Evolutionary conservation across 176 grass and related monocot genomes (phyloP).

Genomic region (Triticum timopheevii): DNA sequence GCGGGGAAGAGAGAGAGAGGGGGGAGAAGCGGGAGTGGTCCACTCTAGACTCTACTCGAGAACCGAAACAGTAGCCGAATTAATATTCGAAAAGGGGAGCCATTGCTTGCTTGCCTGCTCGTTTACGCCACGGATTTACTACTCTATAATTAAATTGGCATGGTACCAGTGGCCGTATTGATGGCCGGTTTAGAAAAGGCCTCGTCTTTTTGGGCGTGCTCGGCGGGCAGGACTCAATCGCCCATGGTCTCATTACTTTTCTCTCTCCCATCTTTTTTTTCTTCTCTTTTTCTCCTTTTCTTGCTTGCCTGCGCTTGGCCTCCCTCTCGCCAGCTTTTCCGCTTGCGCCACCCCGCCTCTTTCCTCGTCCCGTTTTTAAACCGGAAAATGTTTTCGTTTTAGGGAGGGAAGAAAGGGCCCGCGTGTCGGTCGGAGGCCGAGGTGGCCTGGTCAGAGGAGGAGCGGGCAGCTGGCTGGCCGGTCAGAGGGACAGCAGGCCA

Average conservation of each 20-base stretch:
- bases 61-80: background rate
- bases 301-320: background rate
- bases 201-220: constrained; percentile 58
- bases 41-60: background rate
- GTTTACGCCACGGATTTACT: constrained; percentile 6
- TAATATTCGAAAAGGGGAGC: constrained; percentile 15
- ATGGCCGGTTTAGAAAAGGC: constrained; percentile 12
- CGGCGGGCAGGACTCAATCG: constrained; percentile 40
- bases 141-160: background rate
- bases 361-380: background rate
- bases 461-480: background rate
- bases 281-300: background rate
- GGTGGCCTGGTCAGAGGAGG: constrained; percentile 4
- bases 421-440: background rate
- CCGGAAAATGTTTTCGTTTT: background rate
- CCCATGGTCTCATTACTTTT: background rate
- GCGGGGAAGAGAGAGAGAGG: background rate
- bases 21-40: background rate
- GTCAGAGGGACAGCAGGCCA: constrained; percentile 22
- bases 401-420: background rate
- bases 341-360: background rate
- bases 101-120: background rate
- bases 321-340: background rate
- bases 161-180: background rate
- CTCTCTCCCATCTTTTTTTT: background rate